Base-by-base conservation (phyloP, 2,329 filamentous ascomycete species). In the Apiospora malaysiana region DNA sequence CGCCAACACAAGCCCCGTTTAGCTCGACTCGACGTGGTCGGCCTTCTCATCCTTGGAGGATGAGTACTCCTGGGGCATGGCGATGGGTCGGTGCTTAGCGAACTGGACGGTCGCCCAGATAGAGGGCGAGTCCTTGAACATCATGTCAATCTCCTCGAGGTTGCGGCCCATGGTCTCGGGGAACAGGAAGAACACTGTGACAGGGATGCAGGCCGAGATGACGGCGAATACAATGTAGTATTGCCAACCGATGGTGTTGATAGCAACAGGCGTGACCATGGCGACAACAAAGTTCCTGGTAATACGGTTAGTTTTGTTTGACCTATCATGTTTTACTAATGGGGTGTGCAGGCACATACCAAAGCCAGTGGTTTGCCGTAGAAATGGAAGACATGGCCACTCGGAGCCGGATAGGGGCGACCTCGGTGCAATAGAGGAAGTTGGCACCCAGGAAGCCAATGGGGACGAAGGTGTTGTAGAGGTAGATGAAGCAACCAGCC, bases 401-500 rank as follows among this genome's bases (percentile, higher is more conserved):
- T 25, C 86, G 81, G 40, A 88, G 78, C 14, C 84, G 79, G 21
- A 86, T 80, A 0, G 88, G 88, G 0, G 87, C 87, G 23, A 90
- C 81, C 75, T 90, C 88, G 0, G 88, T 85, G 71, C 87, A 88
- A 78, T 90, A 90, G 25, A 90, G 81, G 79, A 89, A 90, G 74
- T 88, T 89, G 43, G 87, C 84, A 1, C 88, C 88, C 0, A 89
- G 82, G 79, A 89, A 89, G 0, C 87, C 88, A 70, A 89, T 86
- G 0, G 86, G 87, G 63, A 89, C 86, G 78, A 90, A 90, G 74
- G 86, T 87, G 78, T 89, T 88, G 81, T 88, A 91, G 66, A 88
- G 78, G 78, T 88, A 90, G 67, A 90, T 83, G 78, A 89, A 89
- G 72, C 87, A 83, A 0, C 85, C 86, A 0, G 86, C 86, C 0